These are phyloP conservation scores for Lanmaoa rubissima DNA, from an alignment of 768 basidiomycete genomes.

Conservation along the genomic window DNA sequence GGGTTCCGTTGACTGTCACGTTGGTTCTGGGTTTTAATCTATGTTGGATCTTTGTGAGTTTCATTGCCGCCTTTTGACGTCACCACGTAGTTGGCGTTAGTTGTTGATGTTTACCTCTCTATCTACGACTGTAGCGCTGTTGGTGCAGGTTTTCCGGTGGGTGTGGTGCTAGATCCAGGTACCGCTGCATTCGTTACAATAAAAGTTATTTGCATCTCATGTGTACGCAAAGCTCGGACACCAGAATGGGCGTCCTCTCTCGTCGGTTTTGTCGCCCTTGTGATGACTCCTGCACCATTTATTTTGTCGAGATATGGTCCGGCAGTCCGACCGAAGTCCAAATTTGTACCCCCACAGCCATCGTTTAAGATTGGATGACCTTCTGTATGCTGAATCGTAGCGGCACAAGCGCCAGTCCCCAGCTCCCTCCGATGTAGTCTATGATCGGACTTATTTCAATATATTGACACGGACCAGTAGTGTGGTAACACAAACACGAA, in stretches of 20 bases:
- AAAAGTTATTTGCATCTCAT: conserved; percentile 48
- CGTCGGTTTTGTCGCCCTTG: conserved; percentile 49
- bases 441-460: too few relatives aligned
- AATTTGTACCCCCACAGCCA: conserved; percentile 36
- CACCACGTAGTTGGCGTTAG: conserved; percentile 42
- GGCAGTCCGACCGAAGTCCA: conserved; percentile 41
- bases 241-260: conserved; percentile 60
- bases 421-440: too few relatives aligned
- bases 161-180: neutral
- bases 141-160: conserved; percentile 48
- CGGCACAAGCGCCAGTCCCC: too few relatives aligned
- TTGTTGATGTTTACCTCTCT: conserved; percentile 61
- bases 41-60: conserved; percentile 52
- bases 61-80: neutral
- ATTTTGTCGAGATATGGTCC: conserved; percentile 46
- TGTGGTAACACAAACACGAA: too few relatives aligned
- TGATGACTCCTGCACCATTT: conserved; percentile 53
- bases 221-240: conserved; percentile 48
- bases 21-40: conserved; percentile 51
- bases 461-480: too few relatives aligned
- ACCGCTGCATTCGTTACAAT: neutral
- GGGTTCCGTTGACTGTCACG: conserved; percentile 53
- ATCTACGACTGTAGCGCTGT: conserved; percentile 56
- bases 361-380: conserved; percentile 1
- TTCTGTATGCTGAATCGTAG: too few relatives aligned